phyloP scores from a whole-genome alignment of 1,284 basidiomycete genomes.

The Trametes hirsuta region DNA sequence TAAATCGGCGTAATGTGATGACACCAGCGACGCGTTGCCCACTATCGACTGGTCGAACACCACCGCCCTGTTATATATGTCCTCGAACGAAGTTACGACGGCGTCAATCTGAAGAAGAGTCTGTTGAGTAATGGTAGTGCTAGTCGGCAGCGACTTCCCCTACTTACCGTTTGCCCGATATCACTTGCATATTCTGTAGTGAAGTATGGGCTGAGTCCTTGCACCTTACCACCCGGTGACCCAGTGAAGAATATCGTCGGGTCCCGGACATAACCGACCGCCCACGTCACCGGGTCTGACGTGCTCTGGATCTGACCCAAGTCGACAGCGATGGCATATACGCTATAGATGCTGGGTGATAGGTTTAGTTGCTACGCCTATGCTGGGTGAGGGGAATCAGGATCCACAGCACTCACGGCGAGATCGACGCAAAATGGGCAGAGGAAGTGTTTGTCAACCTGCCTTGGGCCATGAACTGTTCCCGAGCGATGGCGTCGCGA shows the following conservation, averaged over 20 bases:
- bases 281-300: slow-evolving; percentile 26
- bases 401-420: slow-evolving; percentile 4
- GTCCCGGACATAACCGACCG: slow-evolving; percentile 29
- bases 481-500: slow-evolving; percentile 2
- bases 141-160: too few species aligned
- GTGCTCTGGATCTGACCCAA: slow-evolving; percentile 27
- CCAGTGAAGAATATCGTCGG: slow-evolving; percentile 28
- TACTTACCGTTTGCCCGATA: slow-evolving; percentile 25
- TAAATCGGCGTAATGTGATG: slow-evolving; percentile 42
- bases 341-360: slow-evolving; percentile 16
- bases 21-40: slow-evolving; percentile 26
- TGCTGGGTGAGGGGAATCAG: background rate
- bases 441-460: slow-evolving; percentile 9
- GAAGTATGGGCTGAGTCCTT: slow-evolving; percentile 33
- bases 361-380: background rate
- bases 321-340: slow-evolving; percentile 27
- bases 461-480: slow-evolving; percentile 19
- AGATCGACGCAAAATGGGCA: slow-evolving; percentile 18
- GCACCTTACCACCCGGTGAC: slow-evolving; percentile 19
- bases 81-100: slow-evolving; percentile 29
- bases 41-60: slow-evolving; percentile 32
- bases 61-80: slow-evolving; percentile 25
- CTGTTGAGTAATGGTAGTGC: background rate
- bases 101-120: slow-evolving; percentile 26
- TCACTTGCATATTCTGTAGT: slow-evolving; percentile 20